A percentile compares a stretch with the other conserved stretches of the same genome.
phyloP scores from a whole-genome alignment of 83 land plant species.

The Larix sibirica region DNA sequence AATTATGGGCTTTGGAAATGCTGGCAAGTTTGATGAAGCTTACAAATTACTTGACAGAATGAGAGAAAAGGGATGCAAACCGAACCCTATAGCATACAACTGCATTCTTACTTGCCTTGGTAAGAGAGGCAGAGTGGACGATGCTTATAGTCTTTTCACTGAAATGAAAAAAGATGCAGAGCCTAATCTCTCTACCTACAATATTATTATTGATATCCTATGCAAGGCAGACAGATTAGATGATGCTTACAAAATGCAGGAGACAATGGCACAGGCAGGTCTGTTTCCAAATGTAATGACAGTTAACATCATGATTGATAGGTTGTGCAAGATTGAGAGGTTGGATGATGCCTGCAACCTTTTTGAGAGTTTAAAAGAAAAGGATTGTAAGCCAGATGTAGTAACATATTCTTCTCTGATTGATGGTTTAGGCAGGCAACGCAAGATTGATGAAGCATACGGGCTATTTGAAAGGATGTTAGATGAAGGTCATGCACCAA shows the following conservation, averaged over 20 bases:
- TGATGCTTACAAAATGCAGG: slow-evolving; percentile 39
- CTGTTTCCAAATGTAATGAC: slow-evolving; percentile 68
- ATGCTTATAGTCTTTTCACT: slow-evolving; percentile 54
- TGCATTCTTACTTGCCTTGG: slow-evolving; percentile 70
- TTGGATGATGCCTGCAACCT: slow-evolving; percentile 57
- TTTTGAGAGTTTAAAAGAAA: slow-evolving; percentile 52
- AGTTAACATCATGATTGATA: slow-evolving; percentile 65
- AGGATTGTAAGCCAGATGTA: slow-evolving; percentile 45
- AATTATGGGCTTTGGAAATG: slow-evolving; percentile 72
- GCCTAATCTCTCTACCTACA: slow-evolving; percentile 64
- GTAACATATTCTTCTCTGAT: slow-evolving; percentile 66
- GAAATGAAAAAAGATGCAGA: slow-evolving; percentile 74
- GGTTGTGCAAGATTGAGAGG: slow-evolving; percentile 53
- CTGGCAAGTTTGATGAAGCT: slow-evolving; percentile 68
- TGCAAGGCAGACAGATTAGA: slow-evolving; percentile 50
- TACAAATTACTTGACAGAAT: slow-evolving; percentile 56
- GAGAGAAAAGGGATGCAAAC: slow-evolving; percentile 63
- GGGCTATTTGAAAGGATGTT: slow-evolving; percentile 60
- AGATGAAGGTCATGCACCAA: slow-evolving; percentile 43
- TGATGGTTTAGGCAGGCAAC: slow-evolving; percentile 63
- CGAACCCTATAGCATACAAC: slow-evolving; percentile 66
- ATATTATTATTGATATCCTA: slow-evolving; percentile 67
- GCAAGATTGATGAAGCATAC: slow-evolving; percentile 72
- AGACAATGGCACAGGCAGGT: slow-evolving; percentile 56
- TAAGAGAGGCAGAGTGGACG: slow-evolving; percentile 52